Conservation (phyloP, 257 asterid species). For the Nemophila menziesii region DNA sequence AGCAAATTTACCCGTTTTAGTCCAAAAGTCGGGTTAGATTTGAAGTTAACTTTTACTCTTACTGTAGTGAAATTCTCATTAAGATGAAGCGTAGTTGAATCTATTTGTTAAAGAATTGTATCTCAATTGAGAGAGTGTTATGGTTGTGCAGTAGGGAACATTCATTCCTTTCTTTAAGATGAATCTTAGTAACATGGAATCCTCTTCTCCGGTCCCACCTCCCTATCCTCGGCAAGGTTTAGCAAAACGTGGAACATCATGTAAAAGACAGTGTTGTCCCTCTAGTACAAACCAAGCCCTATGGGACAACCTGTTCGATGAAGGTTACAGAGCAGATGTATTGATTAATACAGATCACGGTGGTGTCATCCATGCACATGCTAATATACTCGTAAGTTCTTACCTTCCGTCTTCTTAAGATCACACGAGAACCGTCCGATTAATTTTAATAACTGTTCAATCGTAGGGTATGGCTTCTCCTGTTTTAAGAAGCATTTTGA, state of each 20-base stretch:
- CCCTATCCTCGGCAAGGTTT: slow-evolving; percentile 32
- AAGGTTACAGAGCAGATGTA: slow-evolving; percentile 77
- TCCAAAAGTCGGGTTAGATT: too few species aligned
- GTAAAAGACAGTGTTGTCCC: slow-evolving; percentile 18
- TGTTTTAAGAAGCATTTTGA: slow-evolving; percentile 52
- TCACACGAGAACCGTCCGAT: background rate
- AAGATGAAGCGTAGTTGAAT: background rate
- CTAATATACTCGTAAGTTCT: slow-evolving; percentile 64
- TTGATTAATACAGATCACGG: slow-evolving; percentile 38
- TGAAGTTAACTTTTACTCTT: too few species aligned
- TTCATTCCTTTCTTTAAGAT: slow-evolving; percentile 7
- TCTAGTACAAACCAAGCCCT: slow-evolving; percentile 23
- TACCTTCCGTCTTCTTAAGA: background rate
- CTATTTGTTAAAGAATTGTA: background rate
- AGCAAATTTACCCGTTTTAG: too few species aligned
- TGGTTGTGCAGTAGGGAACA: slow-evolving; percentile 9
- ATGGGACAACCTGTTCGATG: slow-evolving; percentile 65
- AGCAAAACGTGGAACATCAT: slow-evolving; percentile 8
- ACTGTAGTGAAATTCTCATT: too few species aligned
- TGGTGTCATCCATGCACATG: slow-evolving; percentile 53
- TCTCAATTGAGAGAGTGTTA: background rate
- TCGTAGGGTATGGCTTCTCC: slow-evolving; percentile 67
- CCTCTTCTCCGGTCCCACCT: slow-evolving; percentile 43
- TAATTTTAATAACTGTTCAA: background rate
- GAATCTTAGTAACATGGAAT: slow-evolving; percentile 19